Evolutionary conservation across 2,329 filamentous ascomycete genomes (phyloP).

Genomic region (Pseudophaeomoniella oleicola): DNA sequence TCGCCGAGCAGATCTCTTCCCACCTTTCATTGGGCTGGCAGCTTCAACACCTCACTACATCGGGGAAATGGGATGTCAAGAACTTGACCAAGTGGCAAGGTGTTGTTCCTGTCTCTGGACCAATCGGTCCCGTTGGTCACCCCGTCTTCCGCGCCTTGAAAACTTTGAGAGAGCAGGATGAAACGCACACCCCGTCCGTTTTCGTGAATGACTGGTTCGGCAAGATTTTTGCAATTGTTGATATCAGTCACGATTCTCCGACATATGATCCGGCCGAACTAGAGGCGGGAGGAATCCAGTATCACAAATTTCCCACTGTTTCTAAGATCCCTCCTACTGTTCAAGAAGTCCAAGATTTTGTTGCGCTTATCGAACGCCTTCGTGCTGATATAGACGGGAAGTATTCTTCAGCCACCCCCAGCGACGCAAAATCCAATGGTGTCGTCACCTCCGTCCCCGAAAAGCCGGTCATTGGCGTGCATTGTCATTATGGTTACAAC

Average conservation of each 20-base stretch:
- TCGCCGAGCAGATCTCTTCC: conserved; percentile 58
- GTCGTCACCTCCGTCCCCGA: conserved; percentile 3
- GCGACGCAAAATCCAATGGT: conserved; percentile 10
- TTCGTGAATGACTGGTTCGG: conserved; percentile 56
- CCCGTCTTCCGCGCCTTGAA: conserved; percentile 75
- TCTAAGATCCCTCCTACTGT: conserved; percentile 70
- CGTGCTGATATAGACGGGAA: conserved; percentile 31
- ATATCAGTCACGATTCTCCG: conserved; percentile 81
- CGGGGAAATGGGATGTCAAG: conserved; percentile 97
- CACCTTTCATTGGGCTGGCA: conserved; percentile 81
- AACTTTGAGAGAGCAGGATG: conserved; percentile 79
- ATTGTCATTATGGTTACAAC: conserved; percentile 95
- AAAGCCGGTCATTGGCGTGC: conserved; percentile 56
- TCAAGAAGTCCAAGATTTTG: conserved; percentile 46
- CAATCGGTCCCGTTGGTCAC: conserved; percentile 45
- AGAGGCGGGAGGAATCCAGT: conserved; percentile 51
- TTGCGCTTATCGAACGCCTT: conserved; percentile 44
- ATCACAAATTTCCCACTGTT: conserved; percentile 81
- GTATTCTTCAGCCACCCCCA: neutral
- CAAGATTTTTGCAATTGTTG: conserved; percentile 62
- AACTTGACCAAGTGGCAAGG: conserved; percentile 85
- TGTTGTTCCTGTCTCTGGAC: conserved; percentile 60
- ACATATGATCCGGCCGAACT: conserved; percentile 70
- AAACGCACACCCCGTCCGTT: conserved; percentile 58
- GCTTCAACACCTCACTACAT: conserved; percentile 70